phyloP scores from a whole-genome alignment of 495 filamentous ascomycete species.

The Penicillium bialowiezense region DNA sequence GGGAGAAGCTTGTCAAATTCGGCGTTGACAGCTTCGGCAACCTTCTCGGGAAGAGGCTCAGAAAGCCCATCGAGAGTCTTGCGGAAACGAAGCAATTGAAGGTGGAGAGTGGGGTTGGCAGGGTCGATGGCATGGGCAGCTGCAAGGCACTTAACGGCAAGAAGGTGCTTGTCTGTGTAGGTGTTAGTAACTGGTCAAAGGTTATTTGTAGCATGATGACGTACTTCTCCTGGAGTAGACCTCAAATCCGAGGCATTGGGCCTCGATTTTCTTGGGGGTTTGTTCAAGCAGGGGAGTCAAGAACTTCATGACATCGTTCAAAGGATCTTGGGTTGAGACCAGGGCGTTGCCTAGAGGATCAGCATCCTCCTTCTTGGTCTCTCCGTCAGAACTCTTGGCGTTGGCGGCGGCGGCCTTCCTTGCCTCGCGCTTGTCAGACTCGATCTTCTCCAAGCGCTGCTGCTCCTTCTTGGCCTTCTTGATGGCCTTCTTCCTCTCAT shows the following conservation, averaged over 20 bases:
- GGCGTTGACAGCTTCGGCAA: slow-evolving; percentile 62
- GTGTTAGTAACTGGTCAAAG: slow-evolving; percentile 14
- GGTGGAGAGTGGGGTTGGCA: slow-evolving; percentile 71
- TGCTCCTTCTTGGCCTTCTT: slow-evolving; percentile 96
- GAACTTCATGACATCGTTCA: slow-evolving; percentile 87
- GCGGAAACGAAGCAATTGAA: slow-evolving; percentile 70
- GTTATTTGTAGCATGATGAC: slow-evolving; percentile 21
- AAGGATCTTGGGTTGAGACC: slow-evolving; percentile 72
- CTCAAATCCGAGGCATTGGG: slow-evolving; percentile 84
- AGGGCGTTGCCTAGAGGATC: slow-evolving; percentile 82
- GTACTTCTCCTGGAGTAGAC: slow-evolving; percentile 77
- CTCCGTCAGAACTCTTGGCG: slow-evolving; percentile 49
- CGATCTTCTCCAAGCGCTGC: slow-evolving; percentile 76
- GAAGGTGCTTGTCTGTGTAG: slow-evolving; percentile 70
- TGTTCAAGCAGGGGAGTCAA: slow-evolving; percentile 74
- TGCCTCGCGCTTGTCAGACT: slow-evolving; percentile 71
- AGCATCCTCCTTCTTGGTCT: slow-evolving; percentile 74
- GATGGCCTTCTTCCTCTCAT: slow-evolving; percentile 84
- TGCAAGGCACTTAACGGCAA: slow-evolving; percentile 81
- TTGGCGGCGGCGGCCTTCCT: slow-evolving; percentile 47
- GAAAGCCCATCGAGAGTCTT: slow-evolving; percentile 55
- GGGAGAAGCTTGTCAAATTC: slow-evolving; percentile 62
- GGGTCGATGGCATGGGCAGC: slow-evolving; percentile 67
- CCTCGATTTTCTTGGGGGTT: slow-evolving; percentile 76
- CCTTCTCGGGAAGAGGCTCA: slow-evolving; percentile 55